These are phyloP conservation scores for Cenococcum geophilum DNA, from an alignment of 495 filamentous ascomycete species.

Conservation along the genomic window DNA sequence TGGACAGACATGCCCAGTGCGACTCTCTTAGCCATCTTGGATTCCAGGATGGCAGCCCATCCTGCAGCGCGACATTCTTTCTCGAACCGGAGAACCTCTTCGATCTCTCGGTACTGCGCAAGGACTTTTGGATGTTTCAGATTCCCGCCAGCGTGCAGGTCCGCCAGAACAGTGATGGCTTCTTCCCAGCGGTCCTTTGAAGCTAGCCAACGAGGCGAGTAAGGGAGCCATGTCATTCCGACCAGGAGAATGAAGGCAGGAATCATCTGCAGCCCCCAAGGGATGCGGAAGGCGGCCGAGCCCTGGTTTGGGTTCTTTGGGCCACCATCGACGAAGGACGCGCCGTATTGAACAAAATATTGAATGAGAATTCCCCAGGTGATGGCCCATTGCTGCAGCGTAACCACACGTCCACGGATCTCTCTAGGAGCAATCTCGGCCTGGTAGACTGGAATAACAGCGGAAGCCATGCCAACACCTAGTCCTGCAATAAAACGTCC, in stretches of 20 bases:
- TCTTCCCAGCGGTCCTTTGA: constrained; percentile 68
- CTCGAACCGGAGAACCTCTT: constrained; percentile 57
- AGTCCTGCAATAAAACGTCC: constrained; percentile 65
- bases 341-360: constrained; percentile 67
- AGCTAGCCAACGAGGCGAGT: constrained; percentile 67
- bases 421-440: constrained; percentile 72
- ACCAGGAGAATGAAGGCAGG: constrained; percentile 58
- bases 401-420: constrained; percentile 69
- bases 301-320: constrained; percentile 51
- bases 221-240: constrained; percentile 62
- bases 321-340: constrained; percentile 52
- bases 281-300: constrained; percentile 57
- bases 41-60: constrained; percentile 52
- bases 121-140: constrained; percentile 54
- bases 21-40: constrained; percentile 59
- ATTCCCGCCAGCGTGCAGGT: constrained; percentile 56
- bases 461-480: constrained; percentile 66
- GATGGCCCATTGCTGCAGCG: constrained; percentile 66
- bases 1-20: constrained; percentile 64
- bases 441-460: constrained; percentile 71
- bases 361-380: constrained; percentile 54
- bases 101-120: constrained; percentile 58
- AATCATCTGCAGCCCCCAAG: constrained; percentile 66
- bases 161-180: constrained; percentile 53
- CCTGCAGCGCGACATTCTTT: constrained; percentile 48